phyloP scores from a whole-genome alignment of 2,329 filamentous ascomycete genomes.

The Fusarium brachygibbosum region DNA sequence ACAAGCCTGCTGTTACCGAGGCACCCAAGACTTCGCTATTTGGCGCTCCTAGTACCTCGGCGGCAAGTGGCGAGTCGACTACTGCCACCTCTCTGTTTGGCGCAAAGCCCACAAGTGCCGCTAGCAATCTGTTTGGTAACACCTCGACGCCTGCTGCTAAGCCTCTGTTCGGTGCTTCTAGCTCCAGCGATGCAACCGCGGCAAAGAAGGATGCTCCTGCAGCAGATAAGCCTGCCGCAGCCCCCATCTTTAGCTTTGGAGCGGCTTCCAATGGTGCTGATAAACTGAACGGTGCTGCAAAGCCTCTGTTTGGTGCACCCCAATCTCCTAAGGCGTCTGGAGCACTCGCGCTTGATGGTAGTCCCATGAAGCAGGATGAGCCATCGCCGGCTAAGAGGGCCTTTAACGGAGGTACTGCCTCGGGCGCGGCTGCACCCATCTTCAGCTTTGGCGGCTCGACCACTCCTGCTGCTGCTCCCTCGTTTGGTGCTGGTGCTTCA shows the following conservation, averaged over 20 bases:
- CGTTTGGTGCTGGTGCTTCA: constrained; percentile 53
- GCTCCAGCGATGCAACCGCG: constrained; percentile 30
- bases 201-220: constrained; percentile 44
- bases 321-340: constrained; percentile 52
- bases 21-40: constrained; percentile 52
- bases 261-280: constrained; percentile 41
- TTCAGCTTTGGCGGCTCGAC: constrained; percentile 54
- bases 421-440: constrained; percentile 47
- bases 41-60: constrained; percentile 41
- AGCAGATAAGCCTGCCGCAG: constrained; percentile 42
- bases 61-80: constrained; percentile 33
- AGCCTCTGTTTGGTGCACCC: constrained; percentile 57
- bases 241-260: constrained; percentile 55
- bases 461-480: constrained; percentile 45
- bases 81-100: constrained; percentile 44
- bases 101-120: constrained; percentile 44
- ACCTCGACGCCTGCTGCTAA: constrained; percentile 43
- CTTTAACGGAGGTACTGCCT: constrained; percentile 47
- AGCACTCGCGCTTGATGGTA: constrained; percentile 57
- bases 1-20: constrained; percentile 45
- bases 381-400: constrained; percentile 56
- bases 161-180: constrained; percentile 50
- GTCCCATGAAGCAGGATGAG: constrained; percentile 61
- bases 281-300: constrained; percentile 51
- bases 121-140: constrained; percentile 53